phyloP scores from a whole-genome alignment of 1,284 basidiomycete genomes.

The Boletus smithii region DNA sequence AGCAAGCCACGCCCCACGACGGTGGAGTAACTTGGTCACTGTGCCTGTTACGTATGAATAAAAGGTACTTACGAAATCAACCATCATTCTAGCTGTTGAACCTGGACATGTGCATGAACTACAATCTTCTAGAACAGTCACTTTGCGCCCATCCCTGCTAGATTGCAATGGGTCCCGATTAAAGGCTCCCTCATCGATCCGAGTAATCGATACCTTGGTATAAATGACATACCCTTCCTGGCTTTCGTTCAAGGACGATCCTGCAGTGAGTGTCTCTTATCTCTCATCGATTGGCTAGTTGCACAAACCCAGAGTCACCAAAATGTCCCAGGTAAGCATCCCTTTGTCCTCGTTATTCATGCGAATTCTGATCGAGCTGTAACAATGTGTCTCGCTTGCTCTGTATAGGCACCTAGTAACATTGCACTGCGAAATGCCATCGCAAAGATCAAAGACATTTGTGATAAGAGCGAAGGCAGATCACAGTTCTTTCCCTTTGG shows the following conservation, averaged over 20 bases:
- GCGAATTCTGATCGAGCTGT: neutral
- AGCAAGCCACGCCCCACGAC: too few relatives aligned
- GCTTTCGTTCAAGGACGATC: too few relatives aligned
- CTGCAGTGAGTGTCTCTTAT: neutral
- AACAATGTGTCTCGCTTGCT: neutral
- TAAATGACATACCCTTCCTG: neutral
- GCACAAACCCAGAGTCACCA: neutral
- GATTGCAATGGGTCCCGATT: neutral
- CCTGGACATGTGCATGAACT: too few relatives aligned
- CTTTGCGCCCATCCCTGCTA: neutral
- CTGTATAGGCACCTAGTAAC: neutral
- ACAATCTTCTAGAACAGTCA: too few relatives aligned
- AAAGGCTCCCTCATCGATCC: neutral
- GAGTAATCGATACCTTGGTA: neutral
- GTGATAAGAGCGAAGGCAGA: neutral
- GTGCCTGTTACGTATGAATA: too few relatives aligned
- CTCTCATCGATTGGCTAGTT: neutral
- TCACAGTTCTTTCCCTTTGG: slow-evolving; percentile 6
- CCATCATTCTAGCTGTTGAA: too few relatives aligned
- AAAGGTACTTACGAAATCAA: too few relatives aligned
- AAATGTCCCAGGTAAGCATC: neutral
- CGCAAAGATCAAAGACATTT: neutral
- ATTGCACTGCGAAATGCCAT: neutral
- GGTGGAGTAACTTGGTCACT: too few relatives aligned
- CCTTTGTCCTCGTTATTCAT: neutral